Base-by-base conservation (phyloP, 176 grass and related monocot species). In the Cenchrus americanus region DNA sequence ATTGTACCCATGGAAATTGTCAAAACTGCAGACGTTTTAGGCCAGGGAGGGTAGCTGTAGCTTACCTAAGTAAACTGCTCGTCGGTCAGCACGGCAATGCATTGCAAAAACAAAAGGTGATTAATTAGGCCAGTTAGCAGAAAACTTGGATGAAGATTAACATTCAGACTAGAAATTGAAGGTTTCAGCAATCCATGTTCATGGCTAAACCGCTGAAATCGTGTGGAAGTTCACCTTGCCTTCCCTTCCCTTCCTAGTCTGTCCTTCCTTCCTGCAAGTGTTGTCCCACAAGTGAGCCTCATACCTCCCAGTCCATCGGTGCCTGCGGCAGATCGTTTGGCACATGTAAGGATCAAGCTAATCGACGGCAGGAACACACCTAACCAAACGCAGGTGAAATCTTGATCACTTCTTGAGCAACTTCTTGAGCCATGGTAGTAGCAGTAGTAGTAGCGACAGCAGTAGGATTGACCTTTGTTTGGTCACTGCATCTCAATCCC, bases 201-300 rank as follows among this genome's bases (percentile, higher is more conserved):
- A 18, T 47, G 55, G 7, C 2, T n/a, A n/a, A n/a, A n/a, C n/a
- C n/a, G n/a, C n/a, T 53, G 47, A 9, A 52, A 19, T n/a, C 8
- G 27, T 53, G 27, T 22, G 32, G 27, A 23, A 49, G n/a, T 42
- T 77, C 66, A 97, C 94, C 94, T 97, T 97, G 94, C 69, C 92
- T 90, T 37, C 94, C 94, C 92, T 90, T 37, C 94, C 94, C 85
- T 97, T 97, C 83, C 94, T 97, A 34, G 92, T 97, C 62, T 97
- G 94, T 10, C 94, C 94, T 87, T 97, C 94, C 78, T 91, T 97
- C 84, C 90, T 90, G 75, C 94, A 92, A 48, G 85, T 97, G 84
- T 97, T 97, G 69, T 97, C 94, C 94, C 94, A 97, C 52, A 97
- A 51, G 82, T 97, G 94, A 14, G 94, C 94, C 87, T 97, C 94